Percentiles rank a stretch among this genome's conserved stretches.
Evolutionary conservation across 352 stramenopile species (phyloP).

Genomic region (Globisporangium middletonii): DNA sequence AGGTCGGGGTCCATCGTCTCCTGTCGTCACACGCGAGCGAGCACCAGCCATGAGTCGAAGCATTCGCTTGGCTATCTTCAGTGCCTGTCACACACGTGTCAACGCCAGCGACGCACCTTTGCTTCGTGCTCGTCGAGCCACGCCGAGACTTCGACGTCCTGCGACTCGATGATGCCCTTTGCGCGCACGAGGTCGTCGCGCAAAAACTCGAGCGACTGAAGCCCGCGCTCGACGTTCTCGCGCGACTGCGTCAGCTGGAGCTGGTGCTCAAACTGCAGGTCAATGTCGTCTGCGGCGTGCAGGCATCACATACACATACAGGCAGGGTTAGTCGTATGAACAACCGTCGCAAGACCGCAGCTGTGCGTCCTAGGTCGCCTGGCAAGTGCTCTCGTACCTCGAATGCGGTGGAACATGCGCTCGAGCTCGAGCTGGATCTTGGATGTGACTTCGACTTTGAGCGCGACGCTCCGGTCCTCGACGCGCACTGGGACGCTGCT

Average conservation of each 20-base stretch:
- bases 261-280: conserved; percentile 84
- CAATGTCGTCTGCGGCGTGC: conserved; percentile 48
- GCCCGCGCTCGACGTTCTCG: conserved; percentile 67
- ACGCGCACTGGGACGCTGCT: conserved; percentile 4
- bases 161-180: conserved; percentile 38
- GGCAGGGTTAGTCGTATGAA: not conserved
- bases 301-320: not conserved
- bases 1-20: conserved; percentile 71
- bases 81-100: not conserved
- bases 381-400: conserved; percentile 23
- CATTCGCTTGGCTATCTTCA: not conserved
- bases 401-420: conserved; percentile 71
- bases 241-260: conserved; percentile 73
- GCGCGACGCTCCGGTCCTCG: conserved; percentile 38
- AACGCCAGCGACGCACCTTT: conserved; percentile 27
- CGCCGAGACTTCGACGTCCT: conserved; percentile 49
- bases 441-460: conserved; percentile 70
- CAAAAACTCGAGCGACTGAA: conserved; percentile 69
- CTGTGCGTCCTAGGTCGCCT: not conserved
- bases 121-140: conserved; percentile 78
- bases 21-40: conserved; percentile 12
- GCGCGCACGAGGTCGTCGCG: conserved; percentile 58
- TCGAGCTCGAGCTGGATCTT: conserved; percentile 81
- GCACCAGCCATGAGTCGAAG: not conserved
- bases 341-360: no score